Evolutionary conservation across 163 green algal genomes (phyloP), one percentile per base, ranked within the genome.

Genomic region (Chlamydomonas reinhardtii): DNA sequence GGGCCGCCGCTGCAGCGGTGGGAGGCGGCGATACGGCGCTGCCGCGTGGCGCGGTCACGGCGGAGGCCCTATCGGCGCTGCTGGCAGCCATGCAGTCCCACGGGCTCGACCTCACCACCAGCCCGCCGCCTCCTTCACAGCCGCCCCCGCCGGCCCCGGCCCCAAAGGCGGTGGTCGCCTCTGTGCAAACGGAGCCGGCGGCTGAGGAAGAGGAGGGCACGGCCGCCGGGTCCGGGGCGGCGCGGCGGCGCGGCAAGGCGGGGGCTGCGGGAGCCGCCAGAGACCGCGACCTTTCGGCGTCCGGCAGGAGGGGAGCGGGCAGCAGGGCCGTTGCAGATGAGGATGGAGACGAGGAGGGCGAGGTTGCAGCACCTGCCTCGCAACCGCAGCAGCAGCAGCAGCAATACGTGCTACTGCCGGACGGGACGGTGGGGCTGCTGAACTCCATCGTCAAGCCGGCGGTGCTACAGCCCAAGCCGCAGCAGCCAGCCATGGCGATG

Each of bases 361-460:
- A 17, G 48, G 9, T 14, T 20, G 48, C 48, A 56, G 48, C 48
- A 56, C 48, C 48, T 17, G 48, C 12, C 2, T 1, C 48, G 2
- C 48, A 64, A 32, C n/a, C 39, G 35, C 31, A 84, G 31, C 66
- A 64, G 54, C n/a, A 61, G 35, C 31, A 84, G 31, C 66, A 35
- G 24, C 77, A 76, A 27, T 85, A 85, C 69, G 79, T 85, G 52
- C 52, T 85, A 25, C 48, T 85, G 68, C 69, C 79, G 17, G 79
- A 85, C 27, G 79, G 79, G 11, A 85, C 68, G 3, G 31, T 85
- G 27, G 79, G 79, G 25, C 52, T 85, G 32, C 52, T 85, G 43
- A 54, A 77, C 32, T 27, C 79, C 19, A 77, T 64, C 9, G 79
- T 85, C 15, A 71, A 78, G 68, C 79, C 79, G 0, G 76, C 76